Conservation (phyloP, 805 yeast species). For the Kodamaea nitidulidarum region DNA sequence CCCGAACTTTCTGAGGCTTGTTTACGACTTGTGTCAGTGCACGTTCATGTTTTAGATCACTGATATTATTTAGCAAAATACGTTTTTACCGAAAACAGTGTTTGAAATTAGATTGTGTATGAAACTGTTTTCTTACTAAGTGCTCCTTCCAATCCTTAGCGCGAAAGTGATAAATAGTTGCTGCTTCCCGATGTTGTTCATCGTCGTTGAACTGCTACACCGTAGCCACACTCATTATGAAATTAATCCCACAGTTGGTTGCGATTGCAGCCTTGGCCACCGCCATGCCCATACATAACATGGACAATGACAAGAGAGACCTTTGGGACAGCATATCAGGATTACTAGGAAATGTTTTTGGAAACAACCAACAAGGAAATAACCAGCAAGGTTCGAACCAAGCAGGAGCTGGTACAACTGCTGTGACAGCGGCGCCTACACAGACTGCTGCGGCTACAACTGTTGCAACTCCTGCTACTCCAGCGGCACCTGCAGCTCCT, state of each 20-base stretch:
- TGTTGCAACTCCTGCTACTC: conserved; percentile 7
- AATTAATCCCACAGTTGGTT: neutral
- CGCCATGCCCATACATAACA: neutral
- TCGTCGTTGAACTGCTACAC: neutral
- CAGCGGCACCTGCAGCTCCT: conserved; percentile 5
- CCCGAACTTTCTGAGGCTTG: too few relatives aligned
- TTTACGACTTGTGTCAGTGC: too few relatives aligned
- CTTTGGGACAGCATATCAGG: neutral
- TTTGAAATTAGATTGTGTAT: neutral
- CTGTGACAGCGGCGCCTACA: conserved; percentile 1
- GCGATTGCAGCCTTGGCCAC: neutral
- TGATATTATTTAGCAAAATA: neutral
- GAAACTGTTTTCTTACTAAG: neutral
- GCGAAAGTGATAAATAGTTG: neutral
- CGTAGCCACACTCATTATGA: conserved; percentile 2
- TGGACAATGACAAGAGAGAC: conserved; percentile 1
- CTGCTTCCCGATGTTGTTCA: neutral
- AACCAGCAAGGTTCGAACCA: too few relatives aligned
- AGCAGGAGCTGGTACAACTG: neutral
- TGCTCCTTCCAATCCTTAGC: neutral
- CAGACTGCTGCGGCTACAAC: neutral
- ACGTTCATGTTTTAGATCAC: neutral
- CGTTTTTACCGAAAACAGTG: neutral
- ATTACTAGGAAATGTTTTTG: neutral
- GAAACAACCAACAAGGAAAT: neutral